Base-by-base conservation (phyloP, 352 stramenopile species). In the Phytophthora nicotianae region DNA sequence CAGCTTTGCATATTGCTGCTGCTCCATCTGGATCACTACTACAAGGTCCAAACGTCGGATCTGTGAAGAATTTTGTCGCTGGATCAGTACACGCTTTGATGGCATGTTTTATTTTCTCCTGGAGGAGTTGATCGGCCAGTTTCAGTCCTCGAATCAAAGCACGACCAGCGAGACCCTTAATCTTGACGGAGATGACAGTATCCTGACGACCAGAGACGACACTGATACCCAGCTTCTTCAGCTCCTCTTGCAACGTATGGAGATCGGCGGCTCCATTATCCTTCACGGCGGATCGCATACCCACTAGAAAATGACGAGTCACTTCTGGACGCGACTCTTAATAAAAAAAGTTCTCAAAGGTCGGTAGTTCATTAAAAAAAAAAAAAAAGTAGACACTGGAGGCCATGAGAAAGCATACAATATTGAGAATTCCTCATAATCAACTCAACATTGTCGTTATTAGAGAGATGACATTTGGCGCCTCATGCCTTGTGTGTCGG, bases 31-130 rank as follows among this genome's bases (percentile, higher is more conserved):
- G 60, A 54, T 97, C 89, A 14, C 49, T 68, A 2, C 64, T 42
- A 2, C 38, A 74, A 13, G 90, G 89, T 3, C 90, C 90, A 63
- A 97, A 97, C 9, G 83, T 91, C 5, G 86, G 83, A 46, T 97
- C 90, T 3, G 61, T 67, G 43, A 95, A 97, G 1, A 83, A 51
- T 46, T 87, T 88, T 9, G 72, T 79, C 0, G 35, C 41, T 24
- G 73, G 57, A 66, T 84, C 71, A 4, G 51, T 76, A 23, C 56
- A 87, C 1, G 67, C 42, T 57, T 89, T 88, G 32, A 91, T 38
- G 21, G 92, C 67, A 41, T 77, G 65, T 33, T 88, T 88, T 29
- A 96, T 75, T 47, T 91, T 92, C 38, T 88, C 72, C 13, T 90
- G 80, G 5, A 96, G 72, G 16, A 91, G 52, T 24, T 87, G 79